These are phyloP conservation scores for Marvania coccoides DNA, from an alignment of 139 green algal genomes.

Conservation along the genomic window DNA sequence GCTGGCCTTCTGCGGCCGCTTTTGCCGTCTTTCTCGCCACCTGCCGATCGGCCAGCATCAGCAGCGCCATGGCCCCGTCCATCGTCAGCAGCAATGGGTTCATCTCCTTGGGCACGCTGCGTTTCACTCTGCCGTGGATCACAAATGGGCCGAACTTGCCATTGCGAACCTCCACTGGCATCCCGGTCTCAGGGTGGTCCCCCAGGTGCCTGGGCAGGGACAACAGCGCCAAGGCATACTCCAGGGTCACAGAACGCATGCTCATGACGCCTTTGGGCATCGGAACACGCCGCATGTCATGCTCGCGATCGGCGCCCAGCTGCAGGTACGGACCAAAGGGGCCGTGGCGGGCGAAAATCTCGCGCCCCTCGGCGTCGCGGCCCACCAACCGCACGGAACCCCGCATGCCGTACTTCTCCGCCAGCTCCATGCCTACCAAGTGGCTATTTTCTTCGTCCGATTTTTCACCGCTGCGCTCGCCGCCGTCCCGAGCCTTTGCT, in stretches of 20 bases:
- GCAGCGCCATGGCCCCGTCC: conserved; percentile 22
- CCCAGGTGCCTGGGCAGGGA: conserved; percentile 44
- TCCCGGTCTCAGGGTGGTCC: conserved; percentile 28
- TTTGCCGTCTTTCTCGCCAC: background rate
- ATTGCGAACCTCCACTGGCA: conserved; percentile 7
- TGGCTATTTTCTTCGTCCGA: background rate
- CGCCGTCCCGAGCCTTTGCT: background rate
- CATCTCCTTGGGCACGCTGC: conserved; percentile 14
- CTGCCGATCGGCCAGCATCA: conserved; percentile 7
- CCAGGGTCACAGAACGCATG: conserved; percentile 19
- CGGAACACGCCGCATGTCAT: background rate
- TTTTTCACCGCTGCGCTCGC: background rate
- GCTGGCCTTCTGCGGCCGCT: background rate
- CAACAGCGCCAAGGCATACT: conserved; percentile 44
- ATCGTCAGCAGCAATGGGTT: conserved; percentile 5
- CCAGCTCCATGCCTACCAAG: background rate
- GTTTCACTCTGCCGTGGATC: background rate
- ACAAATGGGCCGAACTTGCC: conserved; percentile 26
- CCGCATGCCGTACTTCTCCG: background rate
- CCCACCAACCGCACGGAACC: conserved; percentile 5
- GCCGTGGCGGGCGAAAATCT: conserved; percentile 44
- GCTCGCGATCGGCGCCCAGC: conserved; percentile 21
- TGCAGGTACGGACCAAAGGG: conserved; percentile 69
- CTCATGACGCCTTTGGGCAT: conserved; percentile 2
- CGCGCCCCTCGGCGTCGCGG: background rate